Base-by-base conservation (phyloP, 2,329 filamentous ascomycete species). In the Arthrobotrys conoides region DNA sequence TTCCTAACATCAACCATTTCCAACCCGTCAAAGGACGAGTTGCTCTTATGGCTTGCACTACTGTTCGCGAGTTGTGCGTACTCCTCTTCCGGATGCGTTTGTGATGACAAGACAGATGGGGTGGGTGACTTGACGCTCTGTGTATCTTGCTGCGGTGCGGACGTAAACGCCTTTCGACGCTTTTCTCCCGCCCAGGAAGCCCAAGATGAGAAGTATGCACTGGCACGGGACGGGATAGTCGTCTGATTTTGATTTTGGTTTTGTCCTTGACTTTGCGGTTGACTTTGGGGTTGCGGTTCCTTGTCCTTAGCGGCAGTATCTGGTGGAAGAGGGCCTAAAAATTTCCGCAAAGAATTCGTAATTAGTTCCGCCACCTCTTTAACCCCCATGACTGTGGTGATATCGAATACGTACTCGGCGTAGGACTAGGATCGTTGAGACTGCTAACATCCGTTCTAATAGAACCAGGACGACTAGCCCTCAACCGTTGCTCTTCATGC, bases 141-240 rank as follows among this genome's bases (percentile, higher is more conserved):
- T 5, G 68, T 38, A 24, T 78, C 68, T n/a, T 53, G 36, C 20
- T 61, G 57, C 36, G 67, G 61, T 9, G 33, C 48, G 5, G 51
- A 30, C 0, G 72, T 63, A 8, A 81, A 81, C 24, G 80, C 87
- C 82, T 87, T 85, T 82, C 91, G 92, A 80, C 91, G 87, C 85
- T 94, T 95, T 85, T 96, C 92, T 63, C 90, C 90, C 0, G 90
- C 90, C 90, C 90, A 92, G 0, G 87, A 85, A 0, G 90, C 89
- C 90, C 90, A 92, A 81, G 90, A 91, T 46, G 89, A 90, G 81
- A 92, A 88, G 83, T 91, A 92, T 3, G 90, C 87, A 49, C 89
- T 87, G 1, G 90, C 90, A 16, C 80, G 81, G n/a, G 79, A 80
- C 5, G 79, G 80, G 27, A 80, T 67, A 46, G 80, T 80, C 16